Evolutionary conservation across 2,329 filamentous ascomycete genomes (phyloP), one percentile per base, ranked within the genome.

Genomic region (Hirsutella thompsonii): DNA sequence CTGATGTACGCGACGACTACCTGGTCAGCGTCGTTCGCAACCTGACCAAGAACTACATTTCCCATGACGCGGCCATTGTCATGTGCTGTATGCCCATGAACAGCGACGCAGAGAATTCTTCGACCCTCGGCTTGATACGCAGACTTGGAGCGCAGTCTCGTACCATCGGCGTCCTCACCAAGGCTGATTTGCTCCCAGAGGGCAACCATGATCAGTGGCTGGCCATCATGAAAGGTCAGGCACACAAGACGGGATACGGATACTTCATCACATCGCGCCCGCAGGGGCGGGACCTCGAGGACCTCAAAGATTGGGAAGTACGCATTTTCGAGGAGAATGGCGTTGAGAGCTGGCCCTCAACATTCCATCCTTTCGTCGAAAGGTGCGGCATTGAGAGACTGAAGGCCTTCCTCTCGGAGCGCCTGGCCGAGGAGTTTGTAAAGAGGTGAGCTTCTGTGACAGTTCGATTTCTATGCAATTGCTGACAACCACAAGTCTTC

Each of bases 191-290:
- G 0, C 60, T 88, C 0, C 71, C 76, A 0, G 55, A 61, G 0
- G 68, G 69, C 0, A 61, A 66, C 0, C 53, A 62, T 21, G 49
- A 59, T 0, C 76, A 80, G 42, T 85, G 83, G 72, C 54, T 74
- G 0, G 62, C 70, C 0, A 80, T 88, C 42, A 67, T 94, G 4
- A 63, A 67, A 0, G 76, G 77, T 0, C 54, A 73, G 2, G 71
- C 73, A 2, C 85, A 84, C 44, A 53, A 56, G 0, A 72, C 89
- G 0, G 80, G 79, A 0, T 69, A 84, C n/a, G 83, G 83, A 0
- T 94, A 90, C 52, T 93, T 81, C 46, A 76, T 85, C 8, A 85
- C 89, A 0, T 83, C 81, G 0, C 75, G 81, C 1, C 79, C 81
- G 3, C 71, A 74, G 21, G 63, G 61, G 1, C 68, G 75, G 38